These are phyloP conservation scores for Aspergillus amoenus DNA, from an alignment of 2,329 filamentous ascomycete species.

Conservation along the genomic window DNA sequence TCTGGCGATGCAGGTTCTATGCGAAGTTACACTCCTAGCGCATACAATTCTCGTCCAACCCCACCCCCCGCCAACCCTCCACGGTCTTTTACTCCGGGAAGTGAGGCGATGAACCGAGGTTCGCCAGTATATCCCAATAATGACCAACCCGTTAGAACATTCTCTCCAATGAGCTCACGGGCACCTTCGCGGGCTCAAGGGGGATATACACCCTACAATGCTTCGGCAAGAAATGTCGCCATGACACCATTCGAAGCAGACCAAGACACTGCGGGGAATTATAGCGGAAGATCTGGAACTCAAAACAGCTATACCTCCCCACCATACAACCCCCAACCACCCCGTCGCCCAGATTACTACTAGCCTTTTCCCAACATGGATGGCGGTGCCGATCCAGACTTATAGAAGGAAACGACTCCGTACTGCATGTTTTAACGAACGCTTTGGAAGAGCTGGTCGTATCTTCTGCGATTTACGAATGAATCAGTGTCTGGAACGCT, in stretches of 20 bases:
- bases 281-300: slow-evolving; percentile 19
- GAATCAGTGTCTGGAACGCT: slow-evolving; percentile 14
- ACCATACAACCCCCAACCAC: slow-evolving; percentile 11
- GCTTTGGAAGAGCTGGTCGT: slow-evolving; percentile 27
- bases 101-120: neutral
- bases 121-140: slow-evolving; percentile 7
- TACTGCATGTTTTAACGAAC: slow-evolving; percentile 19
- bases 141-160: slow-evolving; percentile 1
- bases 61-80: slow-evolving; percentile 18
- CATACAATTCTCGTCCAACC: slow-evolving; percentile 7
- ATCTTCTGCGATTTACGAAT: slow-evolving; percentile 30
- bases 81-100: slow-evolving; percentile 6
- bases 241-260: neutral
- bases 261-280: slow-evolving; percentile 12
- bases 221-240: neutral
- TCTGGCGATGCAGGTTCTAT: slow-evolving; percentile 14
- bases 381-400: neutral
- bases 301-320: slow-evolving; percentile 24
- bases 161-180: slow-evolving; percentile 5
- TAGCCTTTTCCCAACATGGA: slow-evolving; percentile 1
- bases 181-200: neutral
- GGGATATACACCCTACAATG: slow-evolving; percentile 4
- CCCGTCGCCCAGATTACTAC: slow-evolving; percentile 10
- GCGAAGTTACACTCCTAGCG: slow-evolving; percentile 17
- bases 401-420: slow-evolving; percentile 2